Percentiles rank a stretch among this genome's conserved stretches.
phyloP scores from a whole-genome alignment of 805 yeast species.

The Starmerella ratchasimensis region DNA sequence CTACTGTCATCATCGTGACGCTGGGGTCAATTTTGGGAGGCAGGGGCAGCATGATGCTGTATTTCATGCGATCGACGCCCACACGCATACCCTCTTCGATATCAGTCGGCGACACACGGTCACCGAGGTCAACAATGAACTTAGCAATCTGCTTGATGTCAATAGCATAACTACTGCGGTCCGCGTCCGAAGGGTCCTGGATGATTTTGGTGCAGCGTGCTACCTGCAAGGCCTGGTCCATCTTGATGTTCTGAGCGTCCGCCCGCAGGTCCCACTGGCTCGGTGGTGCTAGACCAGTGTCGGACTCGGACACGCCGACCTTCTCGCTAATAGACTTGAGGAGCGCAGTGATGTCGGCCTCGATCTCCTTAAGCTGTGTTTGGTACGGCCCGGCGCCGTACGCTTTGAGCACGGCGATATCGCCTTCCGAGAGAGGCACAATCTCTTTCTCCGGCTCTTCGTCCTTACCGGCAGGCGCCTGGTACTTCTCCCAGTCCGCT shows the following conservation, averaged over 20 bases:
- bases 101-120: conserved; percentile 94
- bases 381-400: conserved; percentile 98
- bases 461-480: conserved; percentile 56
- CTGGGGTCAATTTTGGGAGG: conserved; percentile 97
- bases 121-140: conserved; percentile 92
- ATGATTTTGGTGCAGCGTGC: conserved; percentile 98
- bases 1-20: conserved; percentile 99
- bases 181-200: conserved; percentile 37
- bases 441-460: conserved; percentile 46
- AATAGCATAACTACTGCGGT: conserved; percentile 82
- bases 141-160: conserved; percentile 97
- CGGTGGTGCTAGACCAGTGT: conserved; percentile 95
- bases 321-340: conserved; percentile 86
- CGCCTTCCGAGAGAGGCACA: conserved; percentile 85
- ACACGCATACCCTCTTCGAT: conserved; percentile 99
- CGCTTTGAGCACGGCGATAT: conserved; percentile 90
- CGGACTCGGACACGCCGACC: conserved; percentile 73
- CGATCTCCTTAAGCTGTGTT: conserved; percentile 61
- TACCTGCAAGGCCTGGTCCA: conserved; percentile 93
- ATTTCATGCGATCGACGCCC: conserved; percentile 94
- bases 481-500: conserved; percentile 96
- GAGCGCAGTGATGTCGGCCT: conserved; percentile 70
- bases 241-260: conserved; percentile 81
- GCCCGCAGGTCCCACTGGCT: conserved; percentile 96
- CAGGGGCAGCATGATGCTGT: conserved; percentile 89